Evolutionary conservation across 164 flowering plant genomes (phyloP).

Genomic region (Taxillus chinensis): DNA sequence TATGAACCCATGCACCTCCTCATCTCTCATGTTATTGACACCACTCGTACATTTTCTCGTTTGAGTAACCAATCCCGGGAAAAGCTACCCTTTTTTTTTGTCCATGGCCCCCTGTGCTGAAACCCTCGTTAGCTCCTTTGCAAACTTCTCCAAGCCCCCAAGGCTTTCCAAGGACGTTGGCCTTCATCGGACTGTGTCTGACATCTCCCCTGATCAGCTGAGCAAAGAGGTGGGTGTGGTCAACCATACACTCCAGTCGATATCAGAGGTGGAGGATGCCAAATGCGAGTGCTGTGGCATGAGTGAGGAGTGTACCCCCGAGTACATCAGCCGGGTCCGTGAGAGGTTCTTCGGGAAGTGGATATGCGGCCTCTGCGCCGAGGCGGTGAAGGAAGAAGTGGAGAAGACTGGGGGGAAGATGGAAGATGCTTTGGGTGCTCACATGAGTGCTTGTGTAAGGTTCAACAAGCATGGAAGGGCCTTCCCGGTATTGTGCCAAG

Average conservation of each 20-base stretch:
- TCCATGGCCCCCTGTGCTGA: background rate
- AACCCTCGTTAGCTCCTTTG: background rate
- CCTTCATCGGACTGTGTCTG: background rate
- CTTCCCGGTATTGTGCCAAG: slow-evolving; percentile 34
- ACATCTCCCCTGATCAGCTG: background rate
- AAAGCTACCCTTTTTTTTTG: no score
- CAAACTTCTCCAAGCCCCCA: background rate
- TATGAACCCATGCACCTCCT: background rate
- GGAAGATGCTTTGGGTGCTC: slow-evolving; percentile 31
- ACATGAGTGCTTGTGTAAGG: slow-evolving; percentile 38
- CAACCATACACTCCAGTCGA: slow-evolving; percentile 29
- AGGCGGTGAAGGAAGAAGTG: slow-evolving; percentile 1
- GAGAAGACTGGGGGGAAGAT: slow-evolving; percentile 28
- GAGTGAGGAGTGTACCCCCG: slow-evolving; percentile 1
- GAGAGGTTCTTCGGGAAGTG: background rate
- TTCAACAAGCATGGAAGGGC: slow-evolving; percentile 43
- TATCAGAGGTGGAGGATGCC: slow-evolving; percentile 21
- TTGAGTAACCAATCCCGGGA: no score
- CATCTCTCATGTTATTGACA: no score
- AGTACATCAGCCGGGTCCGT: background rate
- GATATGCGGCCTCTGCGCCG: slow-evolving; percentile 1
- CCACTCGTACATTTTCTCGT: background rate
- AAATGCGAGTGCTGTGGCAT: slow-evolving; percentile 3
- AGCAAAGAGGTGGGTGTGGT: background rate
- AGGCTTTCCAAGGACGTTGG: background rate